Base-by-base conservation (phyloP, 1,284 basidiomycete genomes). In the Ganoderma resinaceum region DNA sequence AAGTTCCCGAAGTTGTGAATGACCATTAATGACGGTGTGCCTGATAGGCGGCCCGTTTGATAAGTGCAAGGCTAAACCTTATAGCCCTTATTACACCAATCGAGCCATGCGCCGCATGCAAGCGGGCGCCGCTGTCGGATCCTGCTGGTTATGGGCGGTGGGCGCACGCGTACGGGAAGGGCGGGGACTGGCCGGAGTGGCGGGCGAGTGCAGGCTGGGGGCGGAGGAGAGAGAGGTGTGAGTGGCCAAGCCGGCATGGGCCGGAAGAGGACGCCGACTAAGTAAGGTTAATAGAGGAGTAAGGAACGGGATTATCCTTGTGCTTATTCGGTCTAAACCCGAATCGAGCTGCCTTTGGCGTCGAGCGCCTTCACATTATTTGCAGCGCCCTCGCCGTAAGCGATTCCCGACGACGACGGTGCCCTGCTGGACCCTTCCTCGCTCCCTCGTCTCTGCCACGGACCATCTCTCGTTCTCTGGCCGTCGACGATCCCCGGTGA, bases 1-100 rank as follows among this genome's bases (percentile, higher is more conserved):
- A 38, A 26, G 12, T 26, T 16, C 35, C 35, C 33, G 18, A 20
- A 35, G 18, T n/a, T 26, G 58, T 6, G 46, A 35, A 46, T 37
- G 55, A 61, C 38, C 55, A 18, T 65, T 63, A 69, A 71, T 69
- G 66, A 65, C 70, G 52, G 46, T 52, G 67, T 69, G 66, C 67
- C 67, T 71, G 67, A 69, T 69, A 66, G 49, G 66, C 68, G 66
- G 69, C n/a, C 42, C 42, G 70, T 67, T 62, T 71, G 53, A 71
- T 62, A n/a, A n/a, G n/a, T n/a, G 23, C 55, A 33, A 60, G 58
- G 29, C 58, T 59, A 59, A 61, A 63, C 38, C 37, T 40, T 42
- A n/a, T 42, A 38, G n/a, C 37, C 35, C 37, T n/a, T 23, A 42
- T 40, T 20, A n/a, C 14, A n/a, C 58, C 33, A 58, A 40, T 60